Conservation (phyloP, 345 rosid species). For the Euphorbia lathyris region DNA sequence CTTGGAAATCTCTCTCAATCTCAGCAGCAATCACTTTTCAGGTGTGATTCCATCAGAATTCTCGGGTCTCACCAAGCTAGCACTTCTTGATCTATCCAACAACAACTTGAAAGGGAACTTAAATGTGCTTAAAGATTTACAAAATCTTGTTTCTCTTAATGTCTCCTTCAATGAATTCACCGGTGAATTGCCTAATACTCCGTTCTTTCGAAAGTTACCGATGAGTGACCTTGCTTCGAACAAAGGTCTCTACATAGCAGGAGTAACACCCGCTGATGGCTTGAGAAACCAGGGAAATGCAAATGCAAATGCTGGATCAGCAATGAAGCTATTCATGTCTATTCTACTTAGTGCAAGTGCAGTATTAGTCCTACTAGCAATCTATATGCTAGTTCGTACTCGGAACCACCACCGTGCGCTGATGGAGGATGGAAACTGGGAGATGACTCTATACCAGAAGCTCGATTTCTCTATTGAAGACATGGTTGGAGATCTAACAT, state of each 20-base stretch:
- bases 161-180: conserved; percentile 89
- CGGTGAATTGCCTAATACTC: conserved; percentile 78
- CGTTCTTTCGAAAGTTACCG: conserved; percentile 75
- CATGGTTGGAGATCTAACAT: conserved; percentile 53
- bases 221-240: conserved; percentile 67
- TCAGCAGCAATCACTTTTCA: conserved; percentile 68
- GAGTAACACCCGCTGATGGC: conserved; percentile 38
- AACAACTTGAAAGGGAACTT: conserved; percentile 65
- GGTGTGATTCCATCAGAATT: conserved; percentile 70
- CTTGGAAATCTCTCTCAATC: conserved; percentile 82
- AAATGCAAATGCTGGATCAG: conserved; percentile 38
- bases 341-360: conserved; percentile 65
- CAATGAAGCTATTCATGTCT: conserved; percentile 52
- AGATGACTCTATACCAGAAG: conserved; percentile 77
- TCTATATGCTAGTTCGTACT: conserved; percentile 53
- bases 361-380: conserved; percentile 52
- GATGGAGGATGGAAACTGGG: conserved; percentile 55
- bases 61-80: conserved; percentile 70
- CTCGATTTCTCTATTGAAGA: conserved; percentile 77
- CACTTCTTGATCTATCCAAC: conserved; percentile 75
- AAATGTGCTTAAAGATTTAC: conserved; percentile 54
- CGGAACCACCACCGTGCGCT: conserved; percentile 31
- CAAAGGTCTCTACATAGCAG: conserved; percentile 54
- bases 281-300: too few relatives aligned
- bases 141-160: conserved; percentile 87